phyloP scores from a whole-genome alignment of 352 stramenopile genomes.

The Saprolegnia parasitica region DNA sequence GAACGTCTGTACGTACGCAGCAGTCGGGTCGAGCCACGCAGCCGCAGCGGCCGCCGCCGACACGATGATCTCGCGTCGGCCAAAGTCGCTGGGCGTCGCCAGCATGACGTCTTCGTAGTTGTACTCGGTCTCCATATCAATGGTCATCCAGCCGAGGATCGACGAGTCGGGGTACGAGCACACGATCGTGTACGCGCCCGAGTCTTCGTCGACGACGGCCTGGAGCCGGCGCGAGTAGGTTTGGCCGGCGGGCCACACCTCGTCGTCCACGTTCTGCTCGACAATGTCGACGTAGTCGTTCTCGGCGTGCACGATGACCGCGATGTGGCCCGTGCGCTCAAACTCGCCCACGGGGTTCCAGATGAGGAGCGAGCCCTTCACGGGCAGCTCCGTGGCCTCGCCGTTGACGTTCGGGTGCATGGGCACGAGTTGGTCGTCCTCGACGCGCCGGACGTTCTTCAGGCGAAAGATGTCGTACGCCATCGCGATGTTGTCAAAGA shows the following conservation, averaged over 20 bases:
- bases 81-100: background rate
- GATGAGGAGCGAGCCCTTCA: conserved; percentile 19
- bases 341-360: conserved; percentile 22
- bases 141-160: conserved; percentile 25
- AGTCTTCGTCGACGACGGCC: background rate
- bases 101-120: conserved; percentile 25
- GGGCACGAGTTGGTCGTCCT: background rate
- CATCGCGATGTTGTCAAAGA: conserved; percentile 28
- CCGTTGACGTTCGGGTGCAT: conserved; percentile 19
- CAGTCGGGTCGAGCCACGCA: background rate
- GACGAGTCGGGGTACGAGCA: conserved; percentile 11
- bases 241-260: conserved; percentile 5
- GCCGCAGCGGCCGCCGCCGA: background rate
- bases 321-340: conserved; percentile 11
- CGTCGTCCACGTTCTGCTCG: conserved; percentile 24
- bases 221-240: conserved; percentile 16
- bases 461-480: conserved; percentile 27
- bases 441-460: conserved; percentile 16
- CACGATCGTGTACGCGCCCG: conserved; percentile 6
- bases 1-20: conserved; percentile 11
- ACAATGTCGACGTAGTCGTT: conserved; percentile 19
- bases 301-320: conserved; percentile 6
- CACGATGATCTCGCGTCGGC: background rate
- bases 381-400: background rate
- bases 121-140: conserved; percentile 22